Evolutionary conservation across 495 filamentous ascomycete species (phyloP), one percentile per base, ranked within the genome.

Genomic region (Echria macrotheca): DNA sequence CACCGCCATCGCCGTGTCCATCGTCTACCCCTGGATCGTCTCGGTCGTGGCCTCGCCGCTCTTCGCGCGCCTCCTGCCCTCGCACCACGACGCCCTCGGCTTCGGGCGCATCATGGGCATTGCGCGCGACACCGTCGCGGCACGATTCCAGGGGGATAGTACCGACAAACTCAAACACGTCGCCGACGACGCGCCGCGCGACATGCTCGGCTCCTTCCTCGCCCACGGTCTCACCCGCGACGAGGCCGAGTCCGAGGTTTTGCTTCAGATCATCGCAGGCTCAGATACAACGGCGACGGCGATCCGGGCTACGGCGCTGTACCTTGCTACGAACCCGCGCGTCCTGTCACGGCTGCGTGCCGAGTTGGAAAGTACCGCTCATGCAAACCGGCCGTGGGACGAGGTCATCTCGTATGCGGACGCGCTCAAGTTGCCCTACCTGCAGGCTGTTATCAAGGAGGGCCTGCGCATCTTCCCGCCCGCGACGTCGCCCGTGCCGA

Each of bases 201-300:
- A 66, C 42, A 70, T 71, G 67, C 50, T 71, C 6, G 58, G 65
- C 9, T 68, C 69, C 5, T 76, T 74, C 51, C 40, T 70, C 7
- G 19, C 39, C 23, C 58, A 69, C 38, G 72, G 69, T 23, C 59
- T 76, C 10, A 61, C 55, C 3, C 59, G 63, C 44, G 56, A 59
- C 25, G 58, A 76, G 52, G 57, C 63, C 8, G 60, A 69, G 46
- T 58, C 59, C 9, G 39, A 63, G 57, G 8, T 61, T 52, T 11
- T 71, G 66, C 63, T 65, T 3, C 62, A 67, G 44, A 55, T 68
- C 55, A 55, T 53, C 7, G 63, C 52, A 0, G 80, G 80, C 8
- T 71, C 73, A 12, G 81, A 85, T 50, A 81, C 81, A 4, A 80
- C 78, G 0, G 78, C 78, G 0, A 81, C 80, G 4, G 68, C 78